phyloP scores from a whole-genome alignment of 2,329 filamentous ascomycete species.

The Phialemoniopsis sp. region DNA sequence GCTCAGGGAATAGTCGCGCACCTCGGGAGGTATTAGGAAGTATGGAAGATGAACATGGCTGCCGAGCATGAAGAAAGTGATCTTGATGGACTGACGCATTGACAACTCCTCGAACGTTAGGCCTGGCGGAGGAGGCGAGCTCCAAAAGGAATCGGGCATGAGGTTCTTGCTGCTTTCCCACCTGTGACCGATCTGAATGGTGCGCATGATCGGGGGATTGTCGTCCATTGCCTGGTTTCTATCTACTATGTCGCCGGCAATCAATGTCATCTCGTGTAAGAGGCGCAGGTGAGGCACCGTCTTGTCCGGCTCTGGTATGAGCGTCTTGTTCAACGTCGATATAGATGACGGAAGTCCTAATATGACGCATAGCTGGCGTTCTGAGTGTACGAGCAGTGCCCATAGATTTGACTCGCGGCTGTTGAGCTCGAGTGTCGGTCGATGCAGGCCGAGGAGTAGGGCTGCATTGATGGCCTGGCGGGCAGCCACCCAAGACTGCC shows the following conservation, averaged over 20 bases:
- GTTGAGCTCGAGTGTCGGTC: slow-evolving; percentile 19
- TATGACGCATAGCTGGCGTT: slow-evolving; percentile 47
- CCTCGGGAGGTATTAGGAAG: too few species aligned
- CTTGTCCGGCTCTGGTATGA: slow-evolving; percentile 1
- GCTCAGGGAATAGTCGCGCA: too few species aligned
- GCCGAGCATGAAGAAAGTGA: slow-evolving; percentile 3
- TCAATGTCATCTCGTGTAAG: slow-evolving; percentile 12
- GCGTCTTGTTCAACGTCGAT: slow-evolving; percentile 15
- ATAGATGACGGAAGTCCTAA: slow-evolving; percentile 45
- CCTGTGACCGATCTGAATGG: slow-evolving; percentile 34
- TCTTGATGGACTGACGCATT: slow-evolving; percentile 3
- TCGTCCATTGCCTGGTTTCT: slow-evolving; percentile 2
- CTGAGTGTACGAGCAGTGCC: slow-evolving; percentile 32
- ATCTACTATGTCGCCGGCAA: slow-evolving; percentile 1
- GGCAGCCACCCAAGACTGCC: slow-evolving; percentile 46
- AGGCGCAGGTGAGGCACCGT: neutral
- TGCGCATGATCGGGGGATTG: slow-evolving; percentile 22
- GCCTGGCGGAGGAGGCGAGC: neutral
- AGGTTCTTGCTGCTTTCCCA: slow-evolving; percentile 15
- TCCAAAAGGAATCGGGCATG: slow-evolving; percentile 6
- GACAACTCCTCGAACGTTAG: neutral
- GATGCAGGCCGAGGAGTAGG: slow-evolving; percentile 44
- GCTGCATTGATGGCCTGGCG: slow-evolving; percentile 46
- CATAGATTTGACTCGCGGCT: slow-evolving; percentile 29
- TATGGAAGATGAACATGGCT: slow-evolving; percentile 3